Percentiles rank a stretch among this genome's conserved stretches.
These are phyloP conservation scores for Euphorbia pulcherrima DNA, from an alignment of 345 rosid genomes.

Conservation along the genomic window DNA sequence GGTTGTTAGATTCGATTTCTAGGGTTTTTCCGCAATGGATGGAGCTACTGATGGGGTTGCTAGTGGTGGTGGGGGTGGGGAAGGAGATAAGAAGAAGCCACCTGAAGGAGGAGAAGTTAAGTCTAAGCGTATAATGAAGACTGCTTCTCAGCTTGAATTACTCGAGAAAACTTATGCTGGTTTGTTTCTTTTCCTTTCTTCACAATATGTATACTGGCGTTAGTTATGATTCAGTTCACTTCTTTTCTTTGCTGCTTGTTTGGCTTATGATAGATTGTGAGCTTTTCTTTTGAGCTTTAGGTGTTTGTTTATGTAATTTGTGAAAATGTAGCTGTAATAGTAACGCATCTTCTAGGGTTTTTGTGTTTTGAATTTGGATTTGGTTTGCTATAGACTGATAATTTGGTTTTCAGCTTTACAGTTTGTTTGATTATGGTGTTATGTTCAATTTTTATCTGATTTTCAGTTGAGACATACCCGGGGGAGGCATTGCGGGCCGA, in stretches of 20 bases:
- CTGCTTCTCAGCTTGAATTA: constrained; percentile 83
- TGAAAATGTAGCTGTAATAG: background rate
- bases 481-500: constrained; percentile 66
- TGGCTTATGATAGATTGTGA: background rate
- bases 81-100: constrained; percentile 57
- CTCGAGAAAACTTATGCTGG: constrained; percentile 79
- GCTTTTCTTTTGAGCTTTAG: background rate
- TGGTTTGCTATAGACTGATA: background rate
- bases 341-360: background rate
- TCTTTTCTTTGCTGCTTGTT: background rate
- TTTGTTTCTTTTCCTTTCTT: constrained; percentile 19
- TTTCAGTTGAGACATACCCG: constrained; percentile 69
- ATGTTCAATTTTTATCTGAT: background rate
- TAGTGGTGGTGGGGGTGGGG: constrained; percentile 25
- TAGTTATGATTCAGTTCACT: background rate
- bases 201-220: background rate
- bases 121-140: constrained; percentile 87
- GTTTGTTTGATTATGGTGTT: background rate
- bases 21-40: constrained; percentile 8
- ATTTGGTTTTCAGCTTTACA: background rate
- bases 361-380: background rate
- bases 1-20: background rate
- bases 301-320: background rate
- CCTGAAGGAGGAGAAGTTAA: constrained; percentile 59
- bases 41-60: constrained; percentile 6